Evolutionary conservation across 1,284 basidiomycete species (phyloP), one percentile per base, ranked within the genome.

Genomic region (Paramarasmius palmivorus): DNA sequence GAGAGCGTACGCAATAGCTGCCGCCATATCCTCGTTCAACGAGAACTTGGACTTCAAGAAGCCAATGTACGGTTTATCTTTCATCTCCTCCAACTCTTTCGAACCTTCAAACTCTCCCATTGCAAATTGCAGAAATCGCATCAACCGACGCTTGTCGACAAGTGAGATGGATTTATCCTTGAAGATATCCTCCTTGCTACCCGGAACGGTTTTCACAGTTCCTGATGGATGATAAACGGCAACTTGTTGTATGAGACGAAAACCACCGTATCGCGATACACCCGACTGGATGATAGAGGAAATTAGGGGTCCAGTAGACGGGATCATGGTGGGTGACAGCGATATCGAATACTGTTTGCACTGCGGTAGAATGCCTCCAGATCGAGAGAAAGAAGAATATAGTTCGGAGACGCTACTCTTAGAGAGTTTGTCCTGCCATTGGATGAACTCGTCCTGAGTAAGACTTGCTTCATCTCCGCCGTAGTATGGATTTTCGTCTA

Each of bases 181-280:
- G 80, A 99, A 98, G 20, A 99, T 83, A 57, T 94, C 92, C 69
- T 96, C 94, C 68, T 98, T 98, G 72, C 85, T 92, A 25, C 88
- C 86, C 0, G 96, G 96, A 0, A 98, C 95, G 44, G 73, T 77
- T 60, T 80, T 81, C 36, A 89, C 73, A 39, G 60, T 64, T 6
- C 71, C 73, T 12, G 72, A 65, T 2, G 70, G 63, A 47, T 80
- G 70, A 61, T 83, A 89, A 17, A 95, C 73, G 9, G 76, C 82
- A 9, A 93, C 77, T 7, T 80, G 79, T 52, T 94, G 92, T n/a
- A 98, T 76, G 1, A 98, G 77, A 48, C 90, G 86, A 68, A 97
- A 98, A 2, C 88, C 89, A 29, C 93, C 91, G 64, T 99, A 98
- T 51, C 88, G 86, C 8, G 93, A 83, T 4, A 98, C 95, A 26